A percentile compares a stretch with the other conserved stretches of the same genome.
These are phyloP conservation scores for Zopfochytrium polystomum DNA, from an alignment of 371 early-diverging fungal genomes.

Conservation along the genomic window DNA sequence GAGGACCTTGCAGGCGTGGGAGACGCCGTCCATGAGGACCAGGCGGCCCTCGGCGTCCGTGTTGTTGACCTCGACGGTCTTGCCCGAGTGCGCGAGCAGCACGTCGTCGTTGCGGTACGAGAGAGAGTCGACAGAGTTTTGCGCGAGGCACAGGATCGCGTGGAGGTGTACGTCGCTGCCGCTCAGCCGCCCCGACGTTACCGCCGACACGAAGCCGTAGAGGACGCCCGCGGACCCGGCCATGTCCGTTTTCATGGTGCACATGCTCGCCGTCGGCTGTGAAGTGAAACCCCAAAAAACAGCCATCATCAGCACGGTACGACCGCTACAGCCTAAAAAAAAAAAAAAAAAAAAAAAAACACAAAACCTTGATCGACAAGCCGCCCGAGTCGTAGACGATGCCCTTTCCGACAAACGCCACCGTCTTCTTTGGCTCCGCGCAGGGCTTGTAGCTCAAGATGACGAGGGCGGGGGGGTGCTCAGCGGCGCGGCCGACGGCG, in stretches of 20 bases:
- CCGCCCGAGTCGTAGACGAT: slow-evolving; percentile 56
- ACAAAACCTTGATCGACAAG: slow-evolving; percentile 37
- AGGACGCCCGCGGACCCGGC: slow-evolving; percentile 48
- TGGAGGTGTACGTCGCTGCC: slow-evolving; percentile 20
- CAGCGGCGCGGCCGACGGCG: slow-evolving; percentile 46
- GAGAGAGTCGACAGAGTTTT: slow-evolving; percentile 41
- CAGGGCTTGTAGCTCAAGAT: slow-evolving; percentile 36
- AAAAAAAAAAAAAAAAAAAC: not conserved
- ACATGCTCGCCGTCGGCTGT: slow-evolving; percentile 31
- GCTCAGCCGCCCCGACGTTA: slow-evolving; percentile 4
- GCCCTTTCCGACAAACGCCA: slow-evolving; percentile 57
- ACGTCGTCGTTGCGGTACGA: slow-evolving; percentile 44
- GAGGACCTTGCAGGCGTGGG: slow-evolving; percentile 45
- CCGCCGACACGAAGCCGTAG: slow-evolving; percentile 41
- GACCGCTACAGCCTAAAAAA: not conserved
- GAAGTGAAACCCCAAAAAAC: not conserved
- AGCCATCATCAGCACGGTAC: not conserved
- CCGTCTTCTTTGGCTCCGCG: slow-evolving; percentile 25
- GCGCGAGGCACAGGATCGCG: slow-evolving; percentile 49
- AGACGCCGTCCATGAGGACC: slow-evolving; percentile 41
- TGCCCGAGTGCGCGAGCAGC: slow-evolving; percentile 42
- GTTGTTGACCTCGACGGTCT: slow-evolving; percentile 57
- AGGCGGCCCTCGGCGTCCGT: slow-evolving; percentile 52
- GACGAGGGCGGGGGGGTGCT: slow-evolving; percentile 42
- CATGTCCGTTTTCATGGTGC: slow-evolving; percentile 45